Evolutionary conservation across 1,139 yeast species (phyloP).

Genomic region (Zygotorulaspora mrakii): DNA sequence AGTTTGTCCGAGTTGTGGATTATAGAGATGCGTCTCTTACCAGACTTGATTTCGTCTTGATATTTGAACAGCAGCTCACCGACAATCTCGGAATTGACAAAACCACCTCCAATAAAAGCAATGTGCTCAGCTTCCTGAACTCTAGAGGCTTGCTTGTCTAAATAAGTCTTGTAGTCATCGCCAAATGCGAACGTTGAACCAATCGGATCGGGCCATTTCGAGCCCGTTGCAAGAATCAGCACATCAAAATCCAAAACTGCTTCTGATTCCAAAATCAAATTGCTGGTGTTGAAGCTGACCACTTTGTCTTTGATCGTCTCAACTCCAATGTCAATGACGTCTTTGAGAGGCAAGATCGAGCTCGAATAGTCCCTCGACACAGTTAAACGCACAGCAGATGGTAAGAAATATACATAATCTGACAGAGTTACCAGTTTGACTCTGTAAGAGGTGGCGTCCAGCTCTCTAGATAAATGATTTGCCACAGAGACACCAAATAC

Average conservation of each 20-base stretch:
- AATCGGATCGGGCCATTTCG: slow-evolving; percentile 9
- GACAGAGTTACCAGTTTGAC: slow-evolving; percentile 5
- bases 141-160: neutral
- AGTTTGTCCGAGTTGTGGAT: slow-evolving; percentile 10
- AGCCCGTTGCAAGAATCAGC: slow-evolving; percentile 7
- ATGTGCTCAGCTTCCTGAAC: slow-evolving; percentile 5
- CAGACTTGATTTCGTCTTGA: slow-evolving; percentile 2
- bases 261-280: slow-evolving; percentile 3
- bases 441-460: neutral
- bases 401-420: slow-evolving; percentile 4
- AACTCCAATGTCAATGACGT: slow-evolving; percentile 2
- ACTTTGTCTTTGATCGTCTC: slow-evolving; percentile 5
- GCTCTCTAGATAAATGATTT: slow-evolving; percentile 4
- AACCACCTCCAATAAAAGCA: slow-evolving; percentile 7
- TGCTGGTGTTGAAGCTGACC: neutral
- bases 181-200: slow-evolving; percentile 5
- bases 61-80: slow-evolving; percentile 7
- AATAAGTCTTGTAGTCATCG: slow-evolving; percentile 3
- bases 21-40: slow-evolving; percentile 6
- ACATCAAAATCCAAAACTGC: neutral
- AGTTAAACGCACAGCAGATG: slow-evolving; percentile 7
- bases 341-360: slow-evolving; percentile 4
- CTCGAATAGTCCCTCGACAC: slow-evolving; percentile 4
- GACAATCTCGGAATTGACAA: slow-evolving; percentile 5
- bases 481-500: slow-evolving; percentile 7